These are phyloP conservation scores for Colletotrichum lupini DNA, from an alignment of 2,329 filamentous ascomycete genomes.

Conservation along the genomic window DNA sequence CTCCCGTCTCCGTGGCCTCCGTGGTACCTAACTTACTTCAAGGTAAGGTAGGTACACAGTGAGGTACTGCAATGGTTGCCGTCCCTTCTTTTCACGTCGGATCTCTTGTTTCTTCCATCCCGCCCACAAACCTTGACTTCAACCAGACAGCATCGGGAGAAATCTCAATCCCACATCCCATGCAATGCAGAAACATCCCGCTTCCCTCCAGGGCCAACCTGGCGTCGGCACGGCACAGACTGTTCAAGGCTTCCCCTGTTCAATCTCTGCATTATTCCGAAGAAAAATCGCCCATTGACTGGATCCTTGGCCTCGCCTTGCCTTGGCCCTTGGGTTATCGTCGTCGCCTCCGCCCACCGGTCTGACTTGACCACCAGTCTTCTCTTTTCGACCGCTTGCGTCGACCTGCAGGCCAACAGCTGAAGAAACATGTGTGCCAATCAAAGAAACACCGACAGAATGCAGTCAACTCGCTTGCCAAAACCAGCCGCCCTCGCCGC, in stretches of 20 bases:
- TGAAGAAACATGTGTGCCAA: background rate
- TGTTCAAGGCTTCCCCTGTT: background rate
- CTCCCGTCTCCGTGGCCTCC: background rate
- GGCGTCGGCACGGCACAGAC: background rate
- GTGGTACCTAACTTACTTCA: too few species aligned
- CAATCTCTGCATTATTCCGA: background rate
- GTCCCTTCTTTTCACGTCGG: background rate
- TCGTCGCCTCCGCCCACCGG: background rate
- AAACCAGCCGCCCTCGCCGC: background rate
- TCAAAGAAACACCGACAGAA: background rate
- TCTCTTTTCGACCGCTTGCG: constrained; percentile 22
- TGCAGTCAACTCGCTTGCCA: background rate
- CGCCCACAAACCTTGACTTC: background rate
- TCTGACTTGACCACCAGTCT: too few species aligned
- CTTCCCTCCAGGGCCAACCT: background rate
- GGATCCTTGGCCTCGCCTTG: background rate
- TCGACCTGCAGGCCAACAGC: constrained; percentile 2
- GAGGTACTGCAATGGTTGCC: background rate
- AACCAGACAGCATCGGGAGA: background rate
- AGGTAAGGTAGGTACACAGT: too few species aligned
- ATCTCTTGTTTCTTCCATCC: background rate
- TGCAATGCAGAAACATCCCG: background rate
- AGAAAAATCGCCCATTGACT: background rate
- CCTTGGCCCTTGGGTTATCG: too few species aligned
- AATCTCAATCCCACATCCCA: background rate